Percentiles rank a stretch among this genome's conserved stretches.
Conservation (phyloP, 768 basidiomycete genomes). For the Boletus sensibilis region DNA sequence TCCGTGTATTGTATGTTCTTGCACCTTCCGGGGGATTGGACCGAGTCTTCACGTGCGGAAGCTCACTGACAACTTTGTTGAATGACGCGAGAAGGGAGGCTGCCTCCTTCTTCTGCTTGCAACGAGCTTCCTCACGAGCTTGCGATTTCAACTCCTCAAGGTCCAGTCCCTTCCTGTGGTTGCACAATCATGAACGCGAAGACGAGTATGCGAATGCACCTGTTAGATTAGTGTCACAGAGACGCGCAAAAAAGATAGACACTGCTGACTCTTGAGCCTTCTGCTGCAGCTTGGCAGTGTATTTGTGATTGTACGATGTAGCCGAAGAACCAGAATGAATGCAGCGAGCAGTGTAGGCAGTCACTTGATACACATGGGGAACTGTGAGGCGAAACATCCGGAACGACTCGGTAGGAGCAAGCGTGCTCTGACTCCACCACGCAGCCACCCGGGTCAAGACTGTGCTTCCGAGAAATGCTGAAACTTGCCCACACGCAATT, state of each 20-base stretch:
- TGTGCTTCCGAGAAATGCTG: too few relatives aligned
- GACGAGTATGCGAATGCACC: conserved; percentile 9
- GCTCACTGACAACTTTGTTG: conserved; percentile 11
- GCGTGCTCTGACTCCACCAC: too few relatives aligned
- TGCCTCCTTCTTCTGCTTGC: conserved; percentile 30
- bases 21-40: conserved; percentile 4
- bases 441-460: too few relatives aligned
- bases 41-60: conserved; percentile 6
- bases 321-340: conserved; percentile 12
- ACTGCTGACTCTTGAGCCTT: conserved; percentile 62
- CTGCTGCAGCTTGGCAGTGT: conserved; percentile 66
- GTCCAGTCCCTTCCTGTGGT: conserved; percentile 44
- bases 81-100: conserved; percentile 13
- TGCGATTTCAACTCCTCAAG: conserved; percentile 35
- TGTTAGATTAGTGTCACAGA: conserved; percentile 16
- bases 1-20: conserved; percentile 35
- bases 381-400: conserved; percentile 1
- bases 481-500: not conserved
- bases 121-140: conserved; percentile 32
- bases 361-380: not conserved
- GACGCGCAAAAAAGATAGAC: conserved; percentile 8
- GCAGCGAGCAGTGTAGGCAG: conserved; percentile 6
- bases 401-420: not conserved
- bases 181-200: conserved; percentile 4
- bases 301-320: conserved; percentile 46